These are phyloP conservation scores for Chaetoceros muelleri DNA, from an alignment of 108 stramenopile species.

Conservation along the genomic window DNA sequence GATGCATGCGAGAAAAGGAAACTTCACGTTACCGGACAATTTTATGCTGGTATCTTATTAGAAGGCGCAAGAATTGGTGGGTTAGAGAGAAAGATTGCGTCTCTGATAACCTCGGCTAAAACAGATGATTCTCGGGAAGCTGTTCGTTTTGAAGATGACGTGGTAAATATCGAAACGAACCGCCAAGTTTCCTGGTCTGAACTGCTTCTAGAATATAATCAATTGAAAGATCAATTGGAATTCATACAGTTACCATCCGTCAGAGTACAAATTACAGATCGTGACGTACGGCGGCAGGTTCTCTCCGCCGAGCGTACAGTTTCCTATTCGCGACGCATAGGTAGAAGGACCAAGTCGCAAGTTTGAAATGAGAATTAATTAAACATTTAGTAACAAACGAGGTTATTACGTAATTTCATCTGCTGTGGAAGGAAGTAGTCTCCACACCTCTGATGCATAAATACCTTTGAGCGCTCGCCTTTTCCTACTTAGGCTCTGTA, in stretches of 20 bases:
- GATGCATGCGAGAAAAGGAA: constrained; percentile 56
- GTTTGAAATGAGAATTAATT: no score
- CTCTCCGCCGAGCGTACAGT: not conserved
- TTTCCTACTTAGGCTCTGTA: not conserved
- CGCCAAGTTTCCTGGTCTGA: not conserved
- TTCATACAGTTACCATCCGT: not conserved
- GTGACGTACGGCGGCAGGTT: not conserved
- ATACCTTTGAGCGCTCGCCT: not conserved
- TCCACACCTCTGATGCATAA: no score
- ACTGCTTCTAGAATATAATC: not conserved
- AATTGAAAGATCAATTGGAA: not conserved
- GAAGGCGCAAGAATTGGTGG: constrained; percentile 42
- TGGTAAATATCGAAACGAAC: not conserved
- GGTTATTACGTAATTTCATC: no score
- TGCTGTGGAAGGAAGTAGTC: no score
- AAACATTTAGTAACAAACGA: no score
- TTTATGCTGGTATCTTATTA: constrained; percentile 50
- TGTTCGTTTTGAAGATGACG: not conserved
- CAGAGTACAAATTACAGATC: constrained; percentile 1
- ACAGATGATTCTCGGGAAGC: not conserved
- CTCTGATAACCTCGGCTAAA: constrained; percentile 19
- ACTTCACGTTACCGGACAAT: constrained; percentile 37
- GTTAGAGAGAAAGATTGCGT: constrained; percentile 39
- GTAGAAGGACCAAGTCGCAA: no score
- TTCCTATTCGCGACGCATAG: not conserved